phyloP scores from a whole-genome alignment of 148 eudicot genomes.

The Dianthus caryophyllus region DNA sequence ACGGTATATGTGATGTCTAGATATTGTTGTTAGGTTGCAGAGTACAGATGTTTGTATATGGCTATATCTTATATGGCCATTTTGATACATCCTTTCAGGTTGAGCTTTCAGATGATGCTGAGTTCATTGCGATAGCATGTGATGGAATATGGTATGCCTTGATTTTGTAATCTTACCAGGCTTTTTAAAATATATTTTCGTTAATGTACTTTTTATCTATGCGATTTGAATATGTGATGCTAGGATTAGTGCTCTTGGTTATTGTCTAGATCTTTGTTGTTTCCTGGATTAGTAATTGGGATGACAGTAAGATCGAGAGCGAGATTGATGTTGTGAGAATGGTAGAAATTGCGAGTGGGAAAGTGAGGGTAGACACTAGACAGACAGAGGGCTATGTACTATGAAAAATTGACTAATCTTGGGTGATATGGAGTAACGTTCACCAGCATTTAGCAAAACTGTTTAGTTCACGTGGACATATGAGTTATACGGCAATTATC shows the following conservation, averaged over 20 bases:
- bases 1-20: conserved; percentile 34
- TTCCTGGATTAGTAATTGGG: too few relatives aligned
- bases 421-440: too few relatives aligned
- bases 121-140: conserved; percentile 75
- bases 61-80: neutral
- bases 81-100: conserved; percentile 32
- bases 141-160: conserved; percentile 75
- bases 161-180: neutral
- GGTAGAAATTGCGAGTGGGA: too few relatives aligned
- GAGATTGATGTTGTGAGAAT: too few relatives aligned
- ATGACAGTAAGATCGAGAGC: too few relatives aligned
- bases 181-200: neutral
- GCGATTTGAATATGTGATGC: neutral
- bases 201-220: neutral
- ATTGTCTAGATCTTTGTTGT: neutral
- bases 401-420: too few relatives aligned
- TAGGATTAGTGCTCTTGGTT: neutral
- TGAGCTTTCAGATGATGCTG: conserved; percentile 62
- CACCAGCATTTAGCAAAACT: too few relatives aligned
- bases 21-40: neutral
- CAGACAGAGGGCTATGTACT: too few relatives aligned
- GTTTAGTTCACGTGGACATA: too few relatives aligned
- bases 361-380: too few relatives aligned
- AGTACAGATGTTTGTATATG: neutral
- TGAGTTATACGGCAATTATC: neutral